These are phyloP conservation scores for Rosa lucieae DNA, from an alignment of 306 rosid genomes.

Conservation along the genomic window DNA sequence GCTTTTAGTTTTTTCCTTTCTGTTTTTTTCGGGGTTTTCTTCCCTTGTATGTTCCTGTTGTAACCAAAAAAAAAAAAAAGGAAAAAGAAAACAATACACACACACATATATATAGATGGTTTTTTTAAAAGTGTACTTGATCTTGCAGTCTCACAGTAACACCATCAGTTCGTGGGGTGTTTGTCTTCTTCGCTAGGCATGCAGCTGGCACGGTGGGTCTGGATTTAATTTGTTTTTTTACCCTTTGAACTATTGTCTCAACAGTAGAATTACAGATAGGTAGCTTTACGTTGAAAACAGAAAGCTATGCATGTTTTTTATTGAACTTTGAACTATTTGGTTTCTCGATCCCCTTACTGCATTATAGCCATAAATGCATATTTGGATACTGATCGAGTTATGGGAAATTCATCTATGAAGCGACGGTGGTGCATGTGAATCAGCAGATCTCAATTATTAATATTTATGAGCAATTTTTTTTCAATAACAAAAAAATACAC, in stretches of 20 bases:
- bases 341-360: background rate
- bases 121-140: slow-evolving; percentile 14
- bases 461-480: too few relatives aligned
- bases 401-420: too few relatives aligned
- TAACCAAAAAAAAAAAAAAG: too few relatives aligned
- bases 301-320: background rate
- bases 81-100: too few relatives aligned
- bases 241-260: slow-evolving; percentile 1
- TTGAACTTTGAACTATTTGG: background rate
- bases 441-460: too few relatives aligned
- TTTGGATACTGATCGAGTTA: too few relatives aligned
- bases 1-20: too few relatives aligned
- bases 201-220: slow-evolving; percentile 14
- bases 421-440: too few relatives aligned
- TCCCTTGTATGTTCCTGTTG: too few relatives aligned
- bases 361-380: background rate
- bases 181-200: slow-evolving; percentile 14
- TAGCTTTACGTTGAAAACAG: background rate
- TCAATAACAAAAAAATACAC: too few relatives aligned
- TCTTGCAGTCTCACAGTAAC: slow-evolving; percentile 26
- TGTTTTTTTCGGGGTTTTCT: too few relatives aligned
- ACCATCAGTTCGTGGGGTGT: slow-evolving; percentile 22
- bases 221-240: slow-evolving; percentile 7
- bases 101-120: background rate
- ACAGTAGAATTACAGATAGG: slow-evolving; percentile 4